Evolutionary conservation across 2,329 filamentous ascomycete species (phyloP), one percentile per base, ranked within the genome.

Genomic region (Xylaria hypoxylon): DNA sequence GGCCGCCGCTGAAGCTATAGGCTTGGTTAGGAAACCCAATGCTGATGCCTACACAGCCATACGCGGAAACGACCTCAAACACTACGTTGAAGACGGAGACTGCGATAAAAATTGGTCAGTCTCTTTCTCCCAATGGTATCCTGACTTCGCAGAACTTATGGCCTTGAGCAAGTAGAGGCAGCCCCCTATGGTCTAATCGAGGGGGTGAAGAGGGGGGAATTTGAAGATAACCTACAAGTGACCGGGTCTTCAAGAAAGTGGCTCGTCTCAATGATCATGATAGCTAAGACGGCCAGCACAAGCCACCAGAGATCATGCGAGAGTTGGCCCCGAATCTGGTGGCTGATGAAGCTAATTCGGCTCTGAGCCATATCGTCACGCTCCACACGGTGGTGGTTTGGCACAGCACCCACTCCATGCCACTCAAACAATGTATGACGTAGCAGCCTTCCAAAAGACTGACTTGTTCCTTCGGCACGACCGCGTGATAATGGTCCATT

Each of bases 301-400:
- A 90, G 82, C 82, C 85, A 89, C 88, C 88, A 90, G 11, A 90
- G 79, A 71, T 90, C 88, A 73, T 90, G 88, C 8, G 86, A 85
- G 2, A 90, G 80, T 72, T 90, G 88, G 17, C 84, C 83, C 33
- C 85, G 84, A 13, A 90, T 79, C 73, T 90, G 87, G 64, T 85
- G 81, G 65, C 81, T 82, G 59, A 87, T 80, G 72, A 86, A 86
- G 73, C 80, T 82, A 64, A 83, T 80, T 22, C 80, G 82, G 22
- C 82, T 84, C 64, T 78, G 76, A 4, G 69, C 40, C 58, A 68
- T 26, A 13, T 59, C 59, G 31, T 50, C 44, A 13, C n/a, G 50
- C 5, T 55, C 50, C 3, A 35, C 28, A 24, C 13, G 33, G 31
- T 64, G 65, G 51, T 59, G 58, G 44, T 64, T 66, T 5, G 68